Evolutionary conservation across 441 rosid genomes (phyloP).

Genomic region (Erodium texanum): DNA sequence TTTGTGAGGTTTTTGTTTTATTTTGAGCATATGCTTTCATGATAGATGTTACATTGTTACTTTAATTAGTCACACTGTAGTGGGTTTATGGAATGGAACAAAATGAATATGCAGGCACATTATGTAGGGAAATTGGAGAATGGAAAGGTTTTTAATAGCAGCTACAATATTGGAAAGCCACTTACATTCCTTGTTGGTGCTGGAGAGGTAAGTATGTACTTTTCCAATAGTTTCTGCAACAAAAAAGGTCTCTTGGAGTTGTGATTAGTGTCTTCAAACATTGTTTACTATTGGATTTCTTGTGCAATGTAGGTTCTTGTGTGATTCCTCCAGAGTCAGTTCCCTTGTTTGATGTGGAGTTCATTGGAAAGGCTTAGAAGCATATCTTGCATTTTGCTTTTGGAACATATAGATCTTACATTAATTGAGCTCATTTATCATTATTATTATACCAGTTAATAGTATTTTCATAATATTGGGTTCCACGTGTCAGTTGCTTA

Average conservation of each 20-base stretch:
- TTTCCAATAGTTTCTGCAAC: too few relatives aligned
- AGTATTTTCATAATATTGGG: too few relatives aligned
- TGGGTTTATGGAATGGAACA: not conserved
- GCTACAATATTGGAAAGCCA: constrained; percentile 80
- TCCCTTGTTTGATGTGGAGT: constrained; percentile 76
- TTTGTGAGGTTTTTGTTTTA: not conserved
- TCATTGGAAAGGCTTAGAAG: constrained; percentile 58
- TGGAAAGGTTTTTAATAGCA: constrained; percentile 85
- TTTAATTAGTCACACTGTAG: not conserved
- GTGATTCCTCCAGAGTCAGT: constrained; percentile 76
- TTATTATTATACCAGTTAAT: too few relatives aligned
- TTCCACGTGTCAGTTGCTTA: too few relatives aligned
- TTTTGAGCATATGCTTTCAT: not conserved
- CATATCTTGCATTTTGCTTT: too few relatives aligned
- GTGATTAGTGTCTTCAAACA: too few relatives aligned
- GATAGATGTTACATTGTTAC: not conserved
- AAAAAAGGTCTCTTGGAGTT: too few relatives aligned
- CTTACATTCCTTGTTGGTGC: constrained; percentile 67
- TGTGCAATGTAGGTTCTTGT: constrained; percentile 55
- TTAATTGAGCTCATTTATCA: too few relatives aligned
- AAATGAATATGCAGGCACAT: constrained; percentile 38
- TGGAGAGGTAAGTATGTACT: constrained; percentile 51
- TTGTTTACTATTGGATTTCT: not conserved
- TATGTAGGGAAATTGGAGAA: constrained; percentile 79
- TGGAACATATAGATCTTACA: too few relatives aligned